phyloP scores from a whole-genome alignment of 345 rosid genomes.

The Dipteronia sinensis region DNA sequence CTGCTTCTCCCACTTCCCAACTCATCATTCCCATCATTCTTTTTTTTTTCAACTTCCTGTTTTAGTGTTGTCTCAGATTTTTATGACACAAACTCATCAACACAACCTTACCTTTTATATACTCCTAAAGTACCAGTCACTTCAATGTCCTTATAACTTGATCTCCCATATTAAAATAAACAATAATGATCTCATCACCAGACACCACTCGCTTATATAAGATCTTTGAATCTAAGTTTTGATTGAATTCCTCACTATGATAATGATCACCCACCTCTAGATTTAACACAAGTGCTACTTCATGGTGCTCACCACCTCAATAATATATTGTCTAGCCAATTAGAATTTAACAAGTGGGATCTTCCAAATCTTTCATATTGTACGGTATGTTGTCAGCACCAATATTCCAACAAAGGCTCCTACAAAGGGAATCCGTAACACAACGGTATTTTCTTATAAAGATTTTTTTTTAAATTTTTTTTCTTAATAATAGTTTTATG shows the following conservation, averaged over 20 bases:
- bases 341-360: constrained; percentile 14
- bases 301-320: constrained; percentile 25
- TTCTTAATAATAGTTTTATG: no score
- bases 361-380: neutral
- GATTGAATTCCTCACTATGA: constrained; percentile 12
- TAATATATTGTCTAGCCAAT: constrained; percentile 20
- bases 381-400: neutral
- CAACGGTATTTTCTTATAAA: neutral
- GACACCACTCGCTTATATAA: constrained; percentile 1
- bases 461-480: no score
- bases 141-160: constrained; percentile 1
- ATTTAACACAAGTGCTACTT: constrained; percentile 24
- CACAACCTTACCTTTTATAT: constrained; percentile 13
- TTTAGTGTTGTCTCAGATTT: constrained; percentile 33
- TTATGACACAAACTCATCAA: constrained; percentile 30
- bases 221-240: constrained; percentile 30
- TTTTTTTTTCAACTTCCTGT: constrained; percentile 7
- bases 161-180: neutral
- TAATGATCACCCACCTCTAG: constrained; percentile 22
- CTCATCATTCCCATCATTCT: constrained; percentile 38
- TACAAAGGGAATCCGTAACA: constrained; percentile 1
- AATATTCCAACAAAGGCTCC: neutral
- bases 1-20: constrained; percentile 51
- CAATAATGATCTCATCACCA: constrained; percentile 34
- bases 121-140: constrained; percentile 17